Conservation (phyloP, 164 flowering plant species). For the Protea cynaroides region DNA sequence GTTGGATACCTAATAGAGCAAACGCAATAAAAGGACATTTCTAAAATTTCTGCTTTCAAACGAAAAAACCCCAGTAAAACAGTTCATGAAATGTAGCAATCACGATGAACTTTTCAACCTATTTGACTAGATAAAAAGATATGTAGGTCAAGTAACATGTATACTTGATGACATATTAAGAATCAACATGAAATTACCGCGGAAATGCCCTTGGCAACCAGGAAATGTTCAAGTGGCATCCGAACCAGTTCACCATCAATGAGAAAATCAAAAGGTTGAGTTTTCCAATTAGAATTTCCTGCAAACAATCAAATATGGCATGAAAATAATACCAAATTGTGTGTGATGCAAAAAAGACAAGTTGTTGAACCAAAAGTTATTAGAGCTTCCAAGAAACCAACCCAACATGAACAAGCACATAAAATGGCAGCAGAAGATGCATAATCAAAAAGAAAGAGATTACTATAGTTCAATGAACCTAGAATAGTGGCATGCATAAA, state of each 20-base stretch:
- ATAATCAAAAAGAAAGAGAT: background rate
- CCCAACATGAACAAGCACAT: no score
- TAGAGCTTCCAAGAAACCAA: background rate
- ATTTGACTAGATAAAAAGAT: background rate
- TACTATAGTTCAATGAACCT: background rate
- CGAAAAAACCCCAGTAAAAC: no score
- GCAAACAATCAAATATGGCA: constrained; percentile 5
- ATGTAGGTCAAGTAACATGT: background rate
- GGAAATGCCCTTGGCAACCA: constrained; percentile 86
- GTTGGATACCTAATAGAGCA: no score
- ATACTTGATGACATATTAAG: background rate
- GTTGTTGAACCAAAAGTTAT: background rate
- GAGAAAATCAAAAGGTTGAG: constrained; percentile 79
- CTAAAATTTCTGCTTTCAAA: no score
- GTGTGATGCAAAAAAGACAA: background rate
- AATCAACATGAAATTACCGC: constrained; percentile 42
- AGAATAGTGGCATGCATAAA: background rate
- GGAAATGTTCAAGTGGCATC: constrained; percentile 81
- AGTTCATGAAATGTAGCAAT: no score
- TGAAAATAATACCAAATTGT: background rate
- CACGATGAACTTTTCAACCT: no score
- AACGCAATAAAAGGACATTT: no score
- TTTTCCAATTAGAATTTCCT: constrained; percentile 61
- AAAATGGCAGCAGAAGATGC: background rate
- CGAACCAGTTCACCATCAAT: constrained; percentile 82